phyloP scores from a whole-genome alignment of 352 stramenopile genomes.

The Globisporangium iwayamae region DNA sequence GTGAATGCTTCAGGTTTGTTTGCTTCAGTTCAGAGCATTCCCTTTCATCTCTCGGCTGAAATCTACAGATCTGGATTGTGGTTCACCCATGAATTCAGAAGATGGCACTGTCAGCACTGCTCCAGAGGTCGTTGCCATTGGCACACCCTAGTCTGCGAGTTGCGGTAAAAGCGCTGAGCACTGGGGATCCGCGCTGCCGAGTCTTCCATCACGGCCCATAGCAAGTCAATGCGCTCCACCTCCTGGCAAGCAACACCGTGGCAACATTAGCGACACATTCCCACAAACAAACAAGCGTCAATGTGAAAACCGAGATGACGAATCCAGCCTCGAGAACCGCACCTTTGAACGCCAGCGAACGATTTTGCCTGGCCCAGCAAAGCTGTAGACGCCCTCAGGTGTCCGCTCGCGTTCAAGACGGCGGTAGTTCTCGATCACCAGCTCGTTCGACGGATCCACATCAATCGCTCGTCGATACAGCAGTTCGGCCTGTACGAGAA shows the following conservation, averaged over 20 bases:
- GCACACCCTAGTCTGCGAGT: conserved; percentile 34
- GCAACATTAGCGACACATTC: not conserved
- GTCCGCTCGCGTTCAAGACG: conserved; percentile 50
- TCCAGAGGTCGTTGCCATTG: conserved; percentile 24
- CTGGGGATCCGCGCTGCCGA: conserved; percentile 16
- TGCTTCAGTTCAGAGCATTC: no score
- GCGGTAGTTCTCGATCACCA: conserved; percentile 56
- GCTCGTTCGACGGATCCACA: conserved; percentile 40
- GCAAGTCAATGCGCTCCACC: conserved; percentile 10
- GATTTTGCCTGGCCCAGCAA: conserved; percentile 49
- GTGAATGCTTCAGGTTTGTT: not conserved
- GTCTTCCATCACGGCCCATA: conserved; percentile 55
- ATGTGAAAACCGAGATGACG: not conserved
- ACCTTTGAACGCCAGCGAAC: conserved; percentile 35
- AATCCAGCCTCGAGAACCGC: conserved; percentile 18
- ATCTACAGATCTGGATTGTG: no score
- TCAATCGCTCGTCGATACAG: conserved; percentile 68
- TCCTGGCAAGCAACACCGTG: conserved; percentile 14
- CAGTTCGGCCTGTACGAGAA: conserved; percentile 36
- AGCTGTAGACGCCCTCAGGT: conserved; percentile 43
- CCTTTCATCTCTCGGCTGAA: no score
- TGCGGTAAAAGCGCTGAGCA: conserved; percentile 44
- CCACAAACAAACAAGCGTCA: no score
- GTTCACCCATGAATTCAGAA: no score
- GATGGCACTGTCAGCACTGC: not conserved